Conservation (phyloP, 192 early-diverging fungal species). For the Rhizophagus clarus region DNA sequence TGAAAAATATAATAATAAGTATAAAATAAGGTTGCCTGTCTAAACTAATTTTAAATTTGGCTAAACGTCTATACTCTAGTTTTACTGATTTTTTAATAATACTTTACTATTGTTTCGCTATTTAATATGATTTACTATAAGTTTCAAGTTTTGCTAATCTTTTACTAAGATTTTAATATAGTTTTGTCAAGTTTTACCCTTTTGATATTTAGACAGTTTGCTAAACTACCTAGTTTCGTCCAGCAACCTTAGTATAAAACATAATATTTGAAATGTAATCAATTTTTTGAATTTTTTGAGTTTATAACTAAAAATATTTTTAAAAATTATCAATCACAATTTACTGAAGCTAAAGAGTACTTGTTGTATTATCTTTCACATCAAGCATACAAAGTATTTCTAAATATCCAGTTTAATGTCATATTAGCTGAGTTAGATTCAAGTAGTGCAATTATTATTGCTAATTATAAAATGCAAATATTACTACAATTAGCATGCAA, state of each 20-base stretch:
- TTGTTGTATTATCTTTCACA: neutral
- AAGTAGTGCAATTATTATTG: neutral
- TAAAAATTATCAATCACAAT: neutral
- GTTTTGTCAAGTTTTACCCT: too few relatives aligned
- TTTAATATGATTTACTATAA: too few relatives aligned
- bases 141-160: too few relatives aligned
- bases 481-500: neutral
- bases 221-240: too few relatives aligned
- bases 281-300: conserved; percentile 13
- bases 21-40: too few relatives aligned
- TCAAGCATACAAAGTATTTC: neutral
- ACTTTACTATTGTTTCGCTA: too few relatives aligned
- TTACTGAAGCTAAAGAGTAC: neutral
- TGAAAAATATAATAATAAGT: neutral
- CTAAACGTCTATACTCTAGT: too few relatives aligned
- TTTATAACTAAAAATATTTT: conserved; percentile 2
- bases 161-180: too few relatives aligned
- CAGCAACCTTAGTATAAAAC: neutral
- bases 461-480: neutral
- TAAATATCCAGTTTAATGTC: neutral
- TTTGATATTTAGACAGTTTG: too few relatives aligned
- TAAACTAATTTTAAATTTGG: too few relatives aligned
- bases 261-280: neutral
- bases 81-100: too few relatives aligned
- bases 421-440: neutral